Evolutionary conservation across 495 filamentous ascomycete species (phyloP), one percentile per base, ranked within the genome.

Genomic region (Apodospora peruviana): DNA sequence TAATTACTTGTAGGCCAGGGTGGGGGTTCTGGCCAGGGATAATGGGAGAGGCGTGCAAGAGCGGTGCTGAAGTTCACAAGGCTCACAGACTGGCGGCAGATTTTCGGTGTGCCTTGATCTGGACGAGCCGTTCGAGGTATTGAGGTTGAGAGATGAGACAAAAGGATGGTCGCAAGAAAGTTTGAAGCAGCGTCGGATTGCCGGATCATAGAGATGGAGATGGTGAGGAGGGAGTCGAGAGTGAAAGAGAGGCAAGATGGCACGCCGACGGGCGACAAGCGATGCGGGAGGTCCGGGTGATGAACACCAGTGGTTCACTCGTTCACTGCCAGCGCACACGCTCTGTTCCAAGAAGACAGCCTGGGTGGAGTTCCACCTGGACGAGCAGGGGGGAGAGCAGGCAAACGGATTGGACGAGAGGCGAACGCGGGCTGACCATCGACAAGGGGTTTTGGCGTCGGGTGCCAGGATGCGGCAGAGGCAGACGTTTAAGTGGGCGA

Each of bases 301-400:
- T 56, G 52, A 53, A 45, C 41, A 25, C 20, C 16, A 34, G 14
- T 52, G 41, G 52, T 44, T 43, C 38, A 17, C 23, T n/a, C 12
- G 19, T 19, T 24, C 39, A 47, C 55, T 61, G 60, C 60, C 60
- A 63, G 58, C 60, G 55, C 62, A 64, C 62, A 52, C 55, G 43
- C 58, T 45, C 58, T 55, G 58, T 61, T 64, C 58, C 58, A 61
- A 59, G 56, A 57, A 43, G 39, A 55, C 48, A 52, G 45, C 45
- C 43, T 10, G 40, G 49, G 62, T 65, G 59, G 62, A 50, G 51
- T 51, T 38, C 5, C 20, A 22, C 14, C 18, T 50, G 52, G 50
- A 47, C 54, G 56, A 55, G 51, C n/a, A n/a, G 52, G 50, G 54
- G 29, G 49, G 41, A 52, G 40, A 43, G 18, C 43, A 41, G 48